These are phyloP conservation scores for Vigna hirtella DNA, from an alignment of 306 rosid species.

Conservation along the genomic window DNA sequence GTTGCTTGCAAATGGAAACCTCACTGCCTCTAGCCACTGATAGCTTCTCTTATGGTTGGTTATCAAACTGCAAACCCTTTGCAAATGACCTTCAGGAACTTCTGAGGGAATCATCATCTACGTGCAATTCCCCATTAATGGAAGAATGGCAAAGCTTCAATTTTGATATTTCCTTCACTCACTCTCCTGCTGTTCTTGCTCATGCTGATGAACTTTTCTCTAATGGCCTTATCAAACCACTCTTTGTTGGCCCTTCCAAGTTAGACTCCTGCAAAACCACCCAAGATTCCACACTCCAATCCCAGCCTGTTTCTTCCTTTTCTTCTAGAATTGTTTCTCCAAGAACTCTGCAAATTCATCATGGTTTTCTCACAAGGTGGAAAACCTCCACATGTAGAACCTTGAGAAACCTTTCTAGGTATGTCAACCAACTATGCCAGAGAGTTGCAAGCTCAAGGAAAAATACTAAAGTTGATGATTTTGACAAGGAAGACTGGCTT, in stretches of 20 bases:
- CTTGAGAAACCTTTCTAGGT: conserved; percentile 44
- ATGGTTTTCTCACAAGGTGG: conserved; percentile 47
- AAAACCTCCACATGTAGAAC: conserved; percentile 40
- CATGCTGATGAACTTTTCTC: conserved; percentile 70
- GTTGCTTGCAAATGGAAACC: conserved; percentile 48
- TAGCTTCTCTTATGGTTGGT: conserved; percentile 68
- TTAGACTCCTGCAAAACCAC: conserved; percentile 8
- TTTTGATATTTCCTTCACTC: conserved; percentile 48
- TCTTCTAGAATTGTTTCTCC: conserved; percentile 41
- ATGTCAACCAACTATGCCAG: conserved; percentile 38
- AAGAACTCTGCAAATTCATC: conserved; percentile 33
- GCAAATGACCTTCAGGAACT: conserved; percentile 13
- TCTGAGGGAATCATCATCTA: background rate
- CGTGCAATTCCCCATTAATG: background rate
- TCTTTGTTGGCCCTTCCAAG: conserved; percentile 28
- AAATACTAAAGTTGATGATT: conserved; percentile 50
- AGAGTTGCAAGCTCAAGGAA: conserved; percentile 44
- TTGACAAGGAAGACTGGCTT: conserved; percentile 46
- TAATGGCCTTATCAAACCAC: conserved; percentile 57
- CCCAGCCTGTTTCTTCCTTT: conserved; percentile 34
- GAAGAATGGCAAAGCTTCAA: conserved; percentile 52
- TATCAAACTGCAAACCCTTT: conserved; percentile 44
- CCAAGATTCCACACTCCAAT: conserved; percentile 9
- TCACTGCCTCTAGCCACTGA: conserved; percentile 62
- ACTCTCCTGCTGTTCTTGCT: conserved; percentile 31